Conservation (phyloP, 352 stramenopile genomes). For the Globisporangium abappressorium region DNA sequence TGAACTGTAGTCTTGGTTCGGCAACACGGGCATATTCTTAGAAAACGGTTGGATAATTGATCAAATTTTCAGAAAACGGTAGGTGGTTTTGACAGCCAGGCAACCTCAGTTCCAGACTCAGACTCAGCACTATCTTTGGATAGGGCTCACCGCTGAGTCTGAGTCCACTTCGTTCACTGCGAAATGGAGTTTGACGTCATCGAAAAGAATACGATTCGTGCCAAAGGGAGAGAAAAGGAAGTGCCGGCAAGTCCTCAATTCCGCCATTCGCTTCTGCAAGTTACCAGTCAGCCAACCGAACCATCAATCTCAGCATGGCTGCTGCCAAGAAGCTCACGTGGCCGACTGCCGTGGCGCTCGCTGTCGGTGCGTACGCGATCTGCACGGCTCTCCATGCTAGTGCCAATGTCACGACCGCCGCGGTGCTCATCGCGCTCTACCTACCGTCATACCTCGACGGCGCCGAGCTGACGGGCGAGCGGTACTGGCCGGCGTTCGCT, state of each 20-base stretch:
- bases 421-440: constrained; percentile 33
- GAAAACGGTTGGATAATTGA: not conserved
- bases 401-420: constrained; percentile 17
- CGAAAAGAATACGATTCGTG: not conserved
- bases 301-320: not conserved
- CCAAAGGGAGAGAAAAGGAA: not conserved
- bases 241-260: too few relatives aligned
- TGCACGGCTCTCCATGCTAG: constrained; percentile 30
- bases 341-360: constrained; percentile 28
- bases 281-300: not conserved
- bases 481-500: constrained; percentile 57
- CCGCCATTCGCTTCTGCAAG: too few relatives aligned
- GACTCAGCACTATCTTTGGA: not conserved
- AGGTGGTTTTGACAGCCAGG: not conserved
- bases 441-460: constrained; percentile 60
- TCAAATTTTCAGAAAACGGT: not conserved
- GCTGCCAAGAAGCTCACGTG: constrained; percentile 20
- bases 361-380: constrained; percentile 26
- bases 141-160: not conserved
- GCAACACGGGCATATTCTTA: not conserved
- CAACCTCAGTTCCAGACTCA: not conserved
- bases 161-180: not conserved
- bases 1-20: not conserved
- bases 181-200: not conserved
- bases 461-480: constrained; percentile 52